A percentile compares a stretch with the other conserved stretches of the same genome.
Evolutionary conservation across 2,329 filamentous ascomycete species (phyloP).

Genomic region (Colletotrichum salicis): DNA sequence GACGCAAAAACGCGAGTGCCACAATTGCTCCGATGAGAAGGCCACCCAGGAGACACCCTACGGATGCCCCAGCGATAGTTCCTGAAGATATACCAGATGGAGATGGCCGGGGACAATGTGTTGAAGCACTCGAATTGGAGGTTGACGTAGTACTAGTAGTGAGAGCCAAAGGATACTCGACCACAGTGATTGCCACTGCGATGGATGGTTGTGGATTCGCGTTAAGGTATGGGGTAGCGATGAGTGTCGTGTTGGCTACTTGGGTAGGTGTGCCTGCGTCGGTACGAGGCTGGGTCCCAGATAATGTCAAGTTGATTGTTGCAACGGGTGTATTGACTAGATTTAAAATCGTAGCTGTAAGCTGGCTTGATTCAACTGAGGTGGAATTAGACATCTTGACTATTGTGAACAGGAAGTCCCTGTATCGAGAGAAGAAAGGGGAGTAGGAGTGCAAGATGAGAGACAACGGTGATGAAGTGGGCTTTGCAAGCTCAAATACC

Average conservation of each 20-base stretch:
- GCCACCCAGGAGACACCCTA: slow-evolving; percentile 9
- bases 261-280: background rate
- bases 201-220: background rate
- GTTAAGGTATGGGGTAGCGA: background rate
- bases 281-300: background rate
- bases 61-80: slow-evolving; percentile 3
- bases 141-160: background rate
- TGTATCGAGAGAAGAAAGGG: background rate
- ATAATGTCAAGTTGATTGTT: background rate
- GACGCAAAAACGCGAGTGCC: slow-evolving; percentile 2
- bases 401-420: background rate
- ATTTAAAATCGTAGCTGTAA: too few relatives aligned
- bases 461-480: background rate
- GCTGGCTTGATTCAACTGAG: too few relatives aligned
- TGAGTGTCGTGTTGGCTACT: background rate
- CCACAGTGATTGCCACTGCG: background rate
- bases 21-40: slow-evolving; percentile 2
- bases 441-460: background rate
- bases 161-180: background rate
- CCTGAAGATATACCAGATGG: background rate
- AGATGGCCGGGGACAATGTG: background rate
- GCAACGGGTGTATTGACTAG: background rate
- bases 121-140: background rate
- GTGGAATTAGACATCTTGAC: background rate
- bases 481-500: background rate